Evolutionary conservation across 768 basidiomycete species (phyloP).

Genomic region (Dentipellis fragilis): DNA sequence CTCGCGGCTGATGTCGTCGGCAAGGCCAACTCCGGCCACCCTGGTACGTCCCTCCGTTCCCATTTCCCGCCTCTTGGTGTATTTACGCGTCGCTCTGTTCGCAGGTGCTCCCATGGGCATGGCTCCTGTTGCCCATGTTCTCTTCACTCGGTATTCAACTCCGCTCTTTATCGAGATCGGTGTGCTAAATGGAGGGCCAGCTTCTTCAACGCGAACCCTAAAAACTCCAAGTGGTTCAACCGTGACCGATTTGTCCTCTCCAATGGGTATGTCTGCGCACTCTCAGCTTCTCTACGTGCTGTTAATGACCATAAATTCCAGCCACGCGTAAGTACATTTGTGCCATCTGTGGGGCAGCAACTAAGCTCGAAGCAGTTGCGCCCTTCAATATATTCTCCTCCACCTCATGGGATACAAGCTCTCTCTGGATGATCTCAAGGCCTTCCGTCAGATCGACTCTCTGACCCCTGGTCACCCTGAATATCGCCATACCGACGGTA

Average conservation of each 20-base stretch:
- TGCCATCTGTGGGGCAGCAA: background rate
- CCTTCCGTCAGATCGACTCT: constrained; percentile 86
- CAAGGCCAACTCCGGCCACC: constrained; percentile 92
- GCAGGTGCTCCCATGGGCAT: constrained; percentile 89
- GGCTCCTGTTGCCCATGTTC: constrained; percentile 75
- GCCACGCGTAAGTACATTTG: constrained; percentile 55
- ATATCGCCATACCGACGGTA: constrained; percentile 54
- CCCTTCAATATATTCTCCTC: constrained; percentile 85
- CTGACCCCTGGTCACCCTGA: constrained; percentile 94
- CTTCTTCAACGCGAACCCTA: constrained; percentile 83
- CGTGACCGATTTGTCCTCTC: constrained; percentile 96
- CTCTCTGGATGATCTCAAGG: constrained; percentile 85
- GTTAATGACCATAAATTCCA: constrained; percentile 19
- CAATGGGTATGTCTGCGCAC: constrained; percentile 58
- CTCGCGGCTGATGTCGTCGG: constrained; percentile 69
- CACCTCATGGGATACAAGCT: constrained; percentile 91
- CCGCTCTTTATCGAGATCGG: too few species aligned
- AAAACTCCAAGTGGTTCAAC: constrained; percentile 89
- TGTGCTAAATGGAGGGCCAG: constrained; percentile 23
- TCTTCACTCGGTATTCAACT: constrained; percentile 61
- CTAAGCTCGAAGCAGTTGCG: constrained; percentile 47
- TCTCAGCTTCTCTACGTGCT: background rate
- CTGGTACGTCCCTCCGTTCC: constrained; percentile 37
- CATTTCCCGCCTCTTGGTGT: background rate
- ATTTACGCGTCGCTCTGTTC: background rate